Conservation (phyloP, 306 rosid genomes). For the Sophora flavescens region DNA sequence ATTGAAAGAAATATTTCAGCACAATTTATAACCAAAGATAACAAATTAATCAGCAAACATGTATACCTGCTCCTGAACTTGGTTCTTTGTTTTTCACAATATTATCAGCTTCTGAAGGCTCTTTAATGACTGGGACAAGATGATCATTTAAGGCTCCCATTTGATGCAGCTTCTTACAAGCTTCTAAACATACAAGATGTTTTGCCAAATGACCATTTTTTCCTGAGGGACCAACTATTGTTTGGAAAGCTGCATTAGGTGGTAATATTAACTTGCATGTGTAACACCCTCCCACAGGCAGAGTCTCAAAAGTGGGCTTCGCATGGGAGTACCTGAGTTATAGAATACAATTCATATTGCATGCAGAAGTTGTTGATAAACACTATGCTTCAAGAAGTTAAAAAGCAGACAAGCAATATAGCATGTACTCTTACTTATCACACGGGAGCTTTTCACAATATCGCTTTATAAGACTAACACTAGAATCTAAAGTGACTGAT, state of each 20-base stretch:
- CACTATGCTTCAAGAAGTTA: slow-evolving; percentile 33
- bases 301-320: slow-evolving; percentile 63
- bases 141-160: slow-evolving; percentile 83
- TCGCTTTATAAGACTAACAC: slow-evolving; percentile 63
- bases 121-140: slow-evolving; percentile 70
- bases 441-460: slow-evolving; percentile 79
- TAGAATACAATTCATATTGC: slow-evolving; percentile 43
- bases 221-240: slow-evolving; percentile 70
- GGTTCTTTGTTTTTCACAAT: slow-evolving; percentile 58
- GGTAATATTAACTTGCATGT: slow-evolving; percentile 73
- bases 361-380: slow-evolving; percentile 10
- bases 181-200: slow-evolving; percentile 90
- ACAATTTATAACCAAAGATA: slow-evolving; percentile 8
- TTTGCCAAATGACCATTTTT: slow-evolving; percentile 65
- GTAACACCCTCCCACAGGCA: slow-evolving; percentile 56
- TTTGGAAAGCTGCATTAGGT: slow-evolving; percentile 80
- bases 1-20: slow-evolving; percentile 22
- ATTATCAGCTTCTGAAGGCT: slow-evolving; percentile 50
- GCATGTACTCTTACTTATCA: slow-evolving; percentile 64
- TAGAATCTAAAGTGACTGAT: slow-evolving; percentile 72
- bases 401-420: slow-evolving; percentile 27
- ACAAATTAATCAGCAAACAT: slow-evolving; percentile 29
- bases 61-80: slow-evolving; percentile 71
- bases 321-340: slow-evolving; percentile 63
- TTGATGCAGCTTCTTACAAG: slow-evolving; percentile 89